These are phyloP conservation scores for Hericium erinaceus DNA, from an alignment of 768 basidiomycete genomes.

Conservation along the genomic window DNA sequence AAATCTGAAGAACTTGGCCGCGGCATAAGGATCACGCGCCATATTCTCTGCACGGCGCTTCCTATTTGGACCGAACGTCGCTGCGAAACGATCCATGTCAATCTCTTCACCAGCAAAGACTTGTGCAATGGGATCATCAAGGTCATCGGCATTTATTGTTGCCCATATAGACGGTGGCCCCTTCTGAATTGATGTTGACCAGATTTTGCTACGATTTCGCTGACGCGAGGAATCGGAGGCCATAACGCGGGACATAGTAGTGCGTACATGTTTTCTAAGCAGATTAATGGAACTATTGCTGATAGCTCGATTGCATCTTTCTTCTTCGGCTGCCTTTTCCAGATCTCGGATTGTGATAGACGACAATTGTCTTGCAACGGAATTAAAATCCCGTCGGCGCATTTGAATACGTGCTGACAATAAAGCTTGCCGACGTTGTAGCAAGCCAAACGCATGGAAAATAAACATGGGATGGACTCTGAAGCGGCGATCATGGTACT, in stretches of 20 bases:
- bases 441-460: too few species aligned
- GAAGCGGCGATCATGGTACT: too few species aligned
- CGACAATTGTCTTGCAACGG: too few species aligned
- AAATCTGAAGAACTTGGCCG: conserved; percentile 33
- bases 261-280: not conserved
- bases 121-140: conserved; percentile 35
- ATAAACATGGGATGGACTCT: too few species aligned
- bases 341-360: too few species aligned
- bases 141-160: conserved; percentile 33
- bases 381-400: too few species aligned
- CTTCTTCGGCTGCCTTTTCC: conserved; percentile 17
- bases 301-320: conserved; percentile 11
- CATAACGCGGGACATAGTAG: not conserved
- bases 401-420: too few species aligned
- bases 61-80: conserved; percentile 17
- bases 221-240: conserved; percentile 11
- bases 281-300: conserved; percentile 9
- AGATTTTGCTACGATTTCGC: conserved; percentile 24
- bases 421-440: too few species aligned
- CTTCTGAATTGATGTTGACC: conserved; percentile 23
- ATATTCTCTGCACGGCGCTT: conserved; percentile 20
- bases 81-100: conserved; percentile 29
- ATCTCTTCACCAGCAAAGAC: conserved; percentile 34
- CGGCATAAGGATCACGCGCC: conserved; percentile 30
- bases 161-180: conserved; percentile 31